phyloP scores from a whole-genome alignment of 306 rosid species.

The Amphicarpaea edgeworthii region DNA sequence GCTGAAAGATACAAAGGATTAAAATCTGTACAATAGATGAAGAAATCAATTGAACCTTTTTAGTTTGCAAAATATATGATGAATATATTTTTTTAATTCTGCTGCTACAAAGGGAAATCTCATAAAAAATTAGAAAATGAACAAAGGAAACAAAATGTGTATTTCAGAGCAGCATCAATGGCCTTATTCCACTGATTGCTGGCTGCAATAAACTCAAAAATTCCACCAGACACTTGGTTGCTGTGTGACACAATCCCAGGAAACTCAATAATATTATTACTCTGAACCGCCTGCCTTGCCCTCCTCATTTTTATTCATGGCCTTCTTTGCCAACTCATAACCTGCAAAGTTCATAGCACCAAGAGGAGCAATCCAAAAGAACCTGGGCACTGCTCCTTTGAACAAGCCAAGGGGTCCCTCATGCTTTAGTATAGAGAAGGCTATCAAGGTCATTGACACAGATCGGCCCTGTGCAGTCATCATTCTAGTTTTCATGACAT shows the following conservation, averaged over 20 bases:
- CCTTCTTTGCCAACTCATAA: slow-evolving; percentile 92
- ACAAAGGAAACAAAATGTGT: slow-evolving; percentile 44
- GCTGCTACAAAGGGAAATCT: slow-evolving; percentile 58
- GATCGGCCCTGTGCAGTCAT: slow-evolving; percentile 94
- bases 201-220: slow-evolving; percentile 56
- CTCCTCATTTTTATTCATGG: slow-evolving; percentile 85
- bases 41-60: slow-evolving; percentile 47
- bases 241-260: slow-evolving; percentile 10
- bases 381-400: slow-evolving; percentile 96
- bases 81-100: slow-evolving; percentile 36
- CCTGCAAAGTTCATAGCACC: slow-evolving; percentile 99
- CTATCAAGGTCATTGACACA: slow-evolving; percentile 76
- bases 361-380: slow-evolving; percentile 97
- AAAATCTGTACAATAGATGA: slow-evolving; percentile 48
- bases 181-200: slow-evolving; percentile 45
- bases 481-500: slow-evolving; percentile 99
- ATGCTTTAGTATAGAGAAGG: slow-evolving; percentile 74
- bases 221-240: slow-evolving; percentile 50
- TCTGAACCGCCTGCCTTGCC: slow-evolving; percentile 57
- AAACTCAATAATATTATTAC: slow-evolving; percentile 35
- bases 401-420: slow-evolving; percentile 97
- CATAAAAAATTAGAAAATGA: slow-evolving; percentile 48
- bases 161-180: slow-evolving; percentile 53
- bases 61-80: slow-evolving; percentile 46
- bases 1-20: slow-evolving; percentile 29